A percentile compares a stretch with the other conserved stretches of the same genome.
These are phyloP conservation scores for Cercophora sp. DNA, from an alignment of 495 filamentous ascomycete genomes.

Conservation along the genomic window DNA sequence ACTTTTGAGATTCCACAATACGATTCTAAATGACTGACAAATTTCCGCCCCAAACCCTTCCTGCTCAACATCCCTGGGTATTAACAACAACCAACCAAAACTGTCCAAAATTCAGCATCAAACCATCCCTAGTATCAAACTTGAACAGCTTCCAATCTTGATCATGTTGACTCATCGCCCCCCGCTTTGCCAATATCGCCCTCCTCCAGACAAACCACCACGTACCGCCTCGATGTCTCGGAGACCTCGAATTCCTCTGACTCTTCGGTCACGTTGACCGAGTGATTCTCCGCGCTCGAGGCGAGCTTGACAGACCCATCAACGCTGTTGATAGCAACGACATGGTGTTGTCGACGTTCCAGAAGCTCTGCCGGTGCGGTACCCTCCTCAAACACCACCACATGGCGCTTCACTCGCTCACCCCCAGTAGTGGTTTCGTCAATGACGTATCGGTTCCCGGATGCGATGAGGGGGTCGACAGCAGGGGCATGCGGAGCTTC, in stretches of 20 bases:
- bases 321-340: constrained; percentile 26
- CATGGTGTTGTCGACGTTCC: constrained; percentile 21
- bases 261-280: constrained; percentile 26
- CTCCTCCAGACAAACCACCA: constrained; percentile 26
- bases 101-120: neutral
- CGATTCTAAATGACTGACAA: too few species aligned
- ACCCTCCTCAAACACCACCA: constrained; percentile 30
- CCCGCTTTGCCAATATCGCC: constrained; percentile 12
- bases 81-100: neutral
- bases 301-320: constrained; percentile 24
- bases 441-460: constrained; percentile 27
- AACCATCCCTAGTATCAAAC: neutral
- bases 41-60: neutral
- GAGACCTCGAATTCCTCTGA: constrained; percentile 4
- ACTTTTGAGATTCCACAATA: too few species aligned
- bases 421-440: constrained; percentile 16
- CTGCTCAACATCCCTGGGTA: neutral
- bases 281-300: constrained; percentile 14
- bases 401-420: constrained; percentile 18
- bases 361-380: constrained; percentile 24
- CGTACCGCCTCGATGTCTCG: constrained; percentile 21
- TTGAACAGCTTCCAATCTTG: neutral
- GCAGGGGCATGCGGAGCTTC: constrained; percentile 27
- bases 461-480: constrained; percentile 29
- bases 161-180: neutral